Conservation (phyloP, 2,329 filamentous ascomycete species). For the Neophaeococcomyces mojaviensis region DNA sequence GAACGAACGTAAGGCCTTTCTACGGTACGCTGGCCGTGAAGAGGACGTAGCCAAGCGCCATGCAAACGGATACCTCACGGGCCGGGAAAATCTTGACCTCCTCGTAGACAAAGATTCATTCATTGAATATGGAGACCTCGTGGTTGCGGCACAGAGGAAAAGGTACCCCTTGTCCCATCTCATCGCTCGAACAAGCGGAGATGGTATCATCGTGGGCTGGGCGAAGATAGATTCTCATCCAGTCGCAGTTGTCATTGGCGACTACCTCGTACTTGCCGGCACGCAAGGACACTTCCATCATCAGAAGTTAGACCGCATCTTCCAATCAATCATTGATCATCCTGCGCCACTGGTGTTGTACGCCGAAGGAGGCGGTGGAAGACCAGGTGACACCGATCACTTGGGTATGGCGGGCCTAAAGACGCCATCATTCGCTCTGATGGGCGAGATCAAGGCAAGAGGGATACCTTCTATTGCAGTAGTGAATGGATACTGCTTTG, state of each 20-base stretch:
- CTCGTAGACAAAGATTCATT: conserved; percentile 16
- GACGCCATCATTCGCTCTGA: conserved; percentile 16
- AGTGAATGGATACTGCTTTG: conserved; percentile 18
- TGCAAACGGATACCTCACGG: conserved; percentile 17
- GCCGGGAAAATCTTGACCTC: conserved; percentile 16
- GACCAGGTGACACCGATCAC: conserved; percentile 16
- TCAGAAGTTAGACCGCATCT: conserved; percentile 17
- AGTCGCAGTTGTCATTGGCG: conserved; percentile 16
- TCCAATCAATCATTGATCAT: conserved; percentile 18
- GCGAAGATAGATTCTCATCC: conserved; percentile 16
- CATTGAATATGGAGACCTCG: conserved; percentile 14
- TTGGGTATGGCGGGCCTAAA: conserved; percentile 15
- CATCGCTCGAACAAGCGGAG: conserved; percentile 17
- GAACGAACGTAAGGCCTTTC: conserved; percentile 16
- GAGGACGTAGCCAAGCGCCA: conserved; percentile 17
- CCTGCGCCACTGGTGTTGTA: conserved; percentile 17
- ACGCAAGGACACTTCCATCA: conserved; percentile 18
- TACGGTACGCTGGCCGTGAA: conserved; percentile 14
- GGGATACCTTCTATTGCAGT: conserved; percentile 17
- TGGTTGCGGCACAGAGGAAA: conserved; percentile 18
- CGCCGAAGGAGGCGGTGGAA: conserved; percentile 17
- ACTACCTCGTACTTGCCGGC: conserved; percentile 17
- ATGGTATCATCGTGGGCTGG: conserved; percentile 18
- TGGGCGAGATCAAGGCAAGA: conserved; percentile 17
- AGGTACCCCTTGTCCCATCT: conserved; percentile 15